Percentiles rank a stretch among this genome's conserved stretches.
Conservation (phyloP, 768 basidiomycete species). For the Pleurotus tuoliensis region DNA sequence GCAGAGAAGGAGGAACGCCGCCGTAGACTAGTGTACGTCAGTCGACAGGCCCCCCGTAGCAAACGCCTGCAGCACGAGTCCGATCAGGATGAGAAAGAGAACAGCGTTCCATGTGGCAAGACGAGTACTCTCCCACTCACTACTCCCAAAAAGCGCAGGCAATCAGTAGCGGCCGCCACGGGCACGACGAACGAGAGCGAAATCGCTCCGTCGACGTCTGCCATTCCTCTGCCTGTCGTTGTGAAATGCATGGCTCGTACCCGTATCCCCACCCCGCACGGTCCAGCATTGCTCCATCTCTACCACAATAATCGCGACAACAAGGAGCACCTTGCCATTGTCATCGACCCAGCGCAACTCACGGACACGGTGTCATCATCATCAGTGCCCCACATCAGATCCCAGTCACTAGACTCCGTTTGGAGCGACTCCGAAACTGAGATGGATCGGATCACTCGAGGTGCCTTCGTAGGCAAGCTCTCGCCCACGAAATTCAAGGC, state of each 20-base stretch:
- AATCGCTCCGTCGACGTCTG: slow-evolving; percentile 13
- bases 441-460: slow-evolving; percentile 88
- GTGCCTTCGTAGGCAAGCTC: slow-evolving; percentile 88
- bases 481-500: slow-evolving; percentile 47
- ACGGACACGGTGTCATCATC: slow-evolving; percentile 33
- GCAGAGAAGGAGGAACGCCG: slow-evolving; percentile 29
- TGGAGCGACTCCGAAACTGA: slow-evolving; percentile 88
- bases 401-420: slow-evolving; percentile 71
- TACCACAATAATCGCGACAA: slow-evolving; percentile 90
- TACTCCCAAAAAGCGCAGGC: slow-evolving; percentile 36
- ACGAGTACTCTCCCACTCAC: slow-evolving; percentile 35
- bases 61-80: slow-evolving; percentile 39
- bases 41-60: slow-evolving; percentile 71
- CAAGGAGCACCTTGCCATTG: slow-evolving; percentile 96
- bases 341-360: slow-evolving; percentile 88
- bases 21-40: slow-evolving; percentile 58
- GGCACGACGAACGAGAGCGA: slow-evolving; percentile 20
- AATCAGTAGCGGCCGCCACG: slow-evolving; percentile 24
- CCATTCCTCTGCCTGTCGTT: slow-evolving; percentile 38
- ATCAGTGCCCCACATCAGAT: slow-evolving; percentile 69
- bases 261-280: slow-evolving; percentile 94
- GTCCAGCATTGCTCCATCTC: slow-evolving; percentile 87
- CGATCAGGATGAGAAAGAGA: slow-evolving; percentile 45
- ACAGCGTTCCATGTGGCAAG: slow-evolving; percentile 34
- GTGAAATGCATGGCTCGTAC: slow-evolving; percentile 97